Conservation (phyloP, 495 filamentous ascomycete genomes). For the Immersiella caudata region DNA sequence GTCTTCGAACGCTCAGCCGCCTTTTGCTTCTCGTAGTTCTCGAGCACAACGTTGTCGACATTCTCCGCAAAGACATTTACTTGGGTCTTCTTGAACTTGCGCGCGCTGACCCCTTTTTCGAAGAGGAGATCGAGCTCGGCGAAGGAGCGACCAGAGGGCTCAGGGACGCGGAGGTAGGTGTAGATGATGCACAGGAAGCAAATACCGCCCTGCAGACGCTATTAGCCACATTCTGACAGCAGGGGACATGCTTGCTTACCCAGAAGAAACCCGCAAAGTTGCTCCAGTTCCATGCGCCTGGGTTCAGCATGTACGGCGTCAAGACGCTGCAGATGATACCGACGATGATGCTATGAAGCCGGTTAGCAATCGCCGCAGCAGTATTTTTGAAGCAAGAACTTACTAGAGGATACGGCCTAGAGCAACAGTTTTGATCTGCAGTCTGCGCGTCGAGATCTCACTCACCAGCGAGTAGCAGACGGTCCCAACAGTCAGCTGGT, state of each 20-base stretch:
- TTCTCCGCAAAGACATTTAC: conserved; percentile 70
- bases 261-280: conserved; percentile 85
- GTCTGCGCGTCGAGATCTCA: conserved; percentile 70
- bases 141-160: conserved; percentile 70
- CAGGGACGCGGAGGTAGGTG: conserved; percentile 74
- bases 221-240: conserved; percentile 1
- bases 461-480: conserved; percentile 79
- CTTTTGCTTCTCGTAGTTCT: conserved; percentile 49
- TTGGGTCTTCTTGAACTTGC: conserved; percentile 66
- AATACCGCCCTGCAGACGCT: conserved; percentile 51
- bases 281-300: conserved; percentile 71
- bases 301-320: conserved; percentile 78
- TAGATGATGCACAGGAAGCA: conserved; percentile 75
- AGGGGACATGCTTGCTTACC: conserved; percentile 43
- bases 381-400: conserved; percentile 13
- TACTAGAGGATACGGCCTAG: conserved; percentile 70
- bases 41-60: conserved; percentile 53
- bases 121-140: conserved; percentile 77
- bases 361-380: conserved; percentile 19
- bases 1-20: conserved; percentile 13
- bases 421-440: conserved; percentile 73
- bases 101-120: conserved; percentile 62
- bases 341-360: conserved; percentile 58
- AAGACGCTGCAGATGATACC: conserved; percentile 70
- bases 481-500: conserved; percentile 76